Conservation (phyloP, 352 stramenopile species). For the Globisporangium radiosum region DNA sequence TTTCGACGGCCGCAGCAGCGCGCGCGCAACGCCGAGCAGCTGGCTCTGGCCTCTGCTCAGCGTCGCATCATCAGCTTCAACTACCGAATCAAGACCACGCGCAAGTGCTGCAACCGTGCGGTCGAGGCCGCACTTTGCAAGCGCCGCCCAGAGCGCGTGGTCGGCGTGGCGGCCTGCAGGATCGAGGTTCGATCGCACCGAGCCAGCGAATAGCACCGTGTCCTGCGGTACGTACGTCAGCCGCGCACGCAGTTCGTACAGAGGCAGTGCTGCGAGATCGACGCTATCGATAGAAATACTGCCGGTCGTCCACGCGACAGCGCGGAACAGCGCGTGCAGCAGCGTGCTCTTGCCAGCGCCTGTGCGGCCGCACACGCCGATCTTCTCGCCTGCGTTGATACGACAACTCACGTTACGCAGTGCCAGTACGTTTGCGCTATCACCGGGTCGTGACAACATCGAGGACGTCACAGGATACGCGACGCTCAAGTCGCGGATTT, state of each 20-base stretch:
- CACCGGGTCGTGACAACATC: too few species aligned
- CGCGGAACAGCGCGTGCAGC: conserved; percentile 75
- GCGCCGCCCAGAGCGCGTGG: conserved; percentile 46
- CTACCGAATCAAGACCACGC: conserved; percentile 37
- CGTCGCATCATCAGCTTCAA: conserved; percentile 38
- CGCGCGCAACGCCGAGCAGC: conserved; percentile 68
- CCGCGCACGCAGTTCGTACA: conserved; percentile 53
- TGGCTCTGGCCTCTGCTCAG: conserved; percentile 77
- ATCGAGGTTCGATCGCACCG: conserved; percentile 84
- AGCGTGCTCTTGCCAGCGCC: conserved; percentile 89
- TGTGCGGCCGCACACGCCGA: conserved; percentile 85
- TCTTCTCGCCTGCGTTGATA: conserved; percentile 48
- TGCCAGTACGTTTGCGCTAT: conserved; percentile 9
- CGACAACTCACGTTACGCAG: conserved; percentile 38
- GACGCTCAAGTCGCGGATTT: conserved; percentile 47
- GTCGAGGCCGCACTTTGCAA: conserved; percentile 45
- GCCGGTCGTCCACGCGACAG: conserved; percentile 41
- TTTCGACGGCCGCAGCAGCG: conserved; percentile 85
- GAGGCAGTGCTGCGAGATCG: conserved; percentile 45
- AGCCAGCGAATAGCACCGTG: conserved; percentile 74
- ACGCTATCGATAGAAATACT: conserved; percentile 71
- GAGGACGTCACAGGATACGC: conserved; percentile 20
- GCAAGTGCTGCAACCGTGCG: conserved; percentile 33
- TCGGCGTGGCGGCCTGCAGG: conserved; percentile 34
- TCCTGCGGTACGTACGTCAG: conserved; percentile 85